Percentiles rank a stretch among this genome's conserved stretches.
These are phyloP conservation scores for Pythium folliculosum DNA, from an alignment of 352 stramenopile genomes.

Conservation along the genomic window DNA sequence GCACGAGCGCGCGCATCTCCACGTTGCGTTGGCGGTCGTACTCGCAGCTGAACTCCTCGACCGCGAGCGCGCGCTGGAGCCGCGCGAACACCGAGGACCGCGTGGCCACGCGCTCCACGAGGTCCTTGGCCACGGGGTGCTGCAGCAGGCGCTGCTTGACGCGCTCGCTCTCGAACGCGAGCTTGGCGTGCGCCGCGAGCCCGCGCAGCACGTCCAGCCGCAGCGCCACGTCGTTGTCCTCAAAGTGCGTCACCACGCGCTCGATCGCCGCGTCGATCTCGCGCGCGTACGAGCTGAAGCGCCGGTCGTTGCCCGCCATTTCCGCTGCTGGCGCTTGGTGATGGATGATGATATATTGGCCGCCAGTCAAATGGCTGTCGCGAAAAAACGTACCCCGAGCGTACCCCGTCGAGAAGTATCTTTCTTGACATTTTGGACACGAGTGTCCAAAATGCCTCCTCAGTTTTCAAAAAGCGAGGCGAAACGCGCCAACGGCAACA, in stretches of 20 bases:
- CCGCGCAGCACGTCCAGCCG: constrained; percentile 68
- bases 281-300: constrained; percentile 58
- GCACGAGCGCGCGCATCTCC: constrained; percentile 56
- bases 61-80: constrained; percentile 39
- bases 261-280: constrained; percentile 71
- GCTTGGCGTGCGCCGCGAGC: constrained; percentile 54
- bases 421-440: constrained; percentile 13
- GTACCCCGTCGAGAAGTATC: constrained; percentile 5
- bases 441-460: constrained; percentile 6
- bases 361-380: constrained; percentile 7
- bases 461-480: neutral
- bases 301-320: constrained; percentile 42
- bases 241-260: constrained; percentile 71
- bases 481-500: neutral
- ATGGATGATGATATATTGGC: constrained; percentile 4
- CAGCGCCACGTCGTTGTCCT: constrained; percentile 65
- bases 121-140: constrained; percentile 63
- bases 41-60: constrained; percentile 63
- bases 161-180: constrained; percentile 70
- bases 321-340: constrained; percentile 26
- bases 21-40: constrained; percentile 68
- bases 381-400: neutral
- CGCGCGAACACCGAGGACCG: constrained; percentile 49
- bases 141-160: constrained; percentile 57
- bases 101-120: constrained; percentile 54